Percentiles rank a stretch among this genome's conserved stretches.
phyloP scores from a whole-genome alignment of 1,139 yeast species.

The Geotrichum aggregatum region DNA sequence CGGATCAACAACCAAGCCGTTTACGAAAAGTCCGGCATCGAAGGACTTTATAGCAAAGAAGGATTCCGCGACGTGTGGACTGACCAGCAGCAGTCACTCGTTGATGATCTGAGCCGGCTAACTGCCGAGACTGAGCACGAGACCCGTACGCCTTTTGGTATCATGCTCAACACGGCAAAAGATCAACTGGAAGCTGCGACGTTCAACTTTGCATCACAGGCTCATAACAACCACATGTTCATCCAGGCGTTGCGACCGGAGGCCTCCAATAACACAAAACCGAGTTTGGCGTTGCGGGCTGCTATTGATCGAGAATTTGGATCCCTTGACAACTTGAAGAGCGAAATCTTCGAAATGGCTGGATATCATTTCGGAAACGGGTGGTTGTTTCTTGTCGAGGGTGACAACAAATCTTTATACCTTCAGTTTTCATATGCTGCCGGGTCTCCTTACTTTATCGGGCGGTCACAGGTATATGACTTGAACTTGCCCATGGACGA shows the following conservation, averaged over 20 bases:
- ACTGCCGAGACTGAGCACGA: conserved; percentile 72
- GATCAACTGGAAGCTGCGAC: conserved; percentile 64
- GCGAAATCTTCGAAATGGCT: conserved; percentile 53
- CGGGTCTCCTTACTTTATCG: conserved; percentile 84
- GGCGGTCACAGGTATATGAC: conserved; percentile 71
- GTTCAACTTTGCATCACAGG: conserved; percentile 86
- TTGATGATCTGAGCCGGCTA: conserved; percentile 64
- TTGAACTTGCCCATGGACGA: conserved; percentile 66
- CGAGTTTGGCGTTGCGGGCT: conserved; percentile 32
- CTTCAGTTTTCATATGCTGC: conserved; percentile 68
- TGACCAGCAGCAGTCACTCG: conserved; percentile 68
- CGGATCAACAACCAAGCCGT: conserved; percentile 44
- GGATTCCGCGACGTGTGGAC: conserved; percentile 77
- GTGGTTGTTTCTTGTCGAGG: conserved; percentile 84
- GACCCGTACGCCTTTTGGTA: conserved; percentile 71
- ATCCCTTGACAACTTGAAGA: conserved; percentile 51
- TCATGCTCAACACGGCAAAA: conserved; percentile 67
- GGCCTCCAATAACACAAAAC: conserved; percentile 32
- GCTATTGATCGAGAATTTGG: conserved; percentile 42
- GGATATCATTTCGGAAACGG: conserved; percentile 66
- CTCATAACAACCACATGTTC: conserved; percentile 87
- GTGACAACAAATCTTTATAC: conserved; percentile 59
- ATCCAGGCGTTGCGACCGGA: conserved; percentile 55
- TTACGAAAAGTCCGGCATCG: conserved; percentile 53
- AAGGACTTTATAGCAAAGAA: conserved; percentile 62